phyloP scores from a whole-genome alignment of 768 basidiomycete species.

The Artomyces pyxidatus region DNA sequence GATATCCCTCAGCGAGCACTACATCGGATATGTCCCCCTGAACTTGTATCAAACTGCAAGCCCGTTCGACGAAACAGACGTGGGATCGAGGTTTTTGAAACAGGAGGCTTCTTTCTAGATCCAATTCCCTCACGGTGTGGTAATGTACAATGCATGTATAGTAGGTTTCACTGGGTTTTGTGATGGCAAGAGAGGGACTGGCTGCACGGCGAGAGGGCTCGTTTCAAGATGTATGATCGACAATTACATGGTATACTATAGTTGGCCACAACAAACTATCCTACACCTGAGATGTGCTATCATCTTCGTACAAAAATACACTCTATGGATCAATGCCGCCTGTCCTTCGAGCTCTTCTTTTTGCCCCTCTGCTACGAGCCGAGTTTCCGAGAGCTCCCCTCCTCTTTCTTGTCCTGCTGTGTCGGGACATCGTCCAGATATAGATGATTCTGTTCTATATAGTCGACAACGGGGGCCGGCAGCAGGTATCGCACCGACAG shows the following conservation, averaged over 20 bases:
- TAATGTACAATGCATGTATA: too few species aligned
- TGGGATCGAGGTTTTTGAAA: too few species aligned
- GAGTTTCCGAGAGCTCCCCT: slow-evolving; percentile 19
- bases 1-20: slow-evolving; percentile 33
- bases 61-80: too few species aligned
- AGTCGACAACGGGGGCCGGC: slow-evolving; percentile 85
- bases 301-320: neutral
- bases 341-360: neutral
- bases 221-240: too few species aligned
- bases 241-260: too few species aligned
- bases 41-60: slow-evolving; percentile 31
- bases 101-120: too few species aligned
- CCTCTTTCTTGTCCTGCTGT: slow-evolving; percentile 31
- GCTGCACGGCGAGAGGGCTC: too few species aligned
- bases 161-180: too few species aligned
- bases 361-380: neutral
- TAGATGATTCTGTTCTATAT: slow-evolving; percentile 80
- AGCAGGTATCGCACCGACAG: slow-evolving; percentile 85
- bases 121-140: too few species aligned
- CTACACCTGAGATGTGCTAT: neutral
- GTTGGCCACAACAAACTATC: neutral
- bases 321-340: too few species aligned
- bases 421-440: slow-evolving; percentile 54
- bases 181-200: too few species aligned
- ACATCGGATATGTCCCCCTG: slow-evolving; percentile 43